These are phyloP conservation scores for Thermochaetoides dissita DNA, from an alignment of 2,329 filamentous ascomycete genomes.

Conservation along the genomic window DNA sequence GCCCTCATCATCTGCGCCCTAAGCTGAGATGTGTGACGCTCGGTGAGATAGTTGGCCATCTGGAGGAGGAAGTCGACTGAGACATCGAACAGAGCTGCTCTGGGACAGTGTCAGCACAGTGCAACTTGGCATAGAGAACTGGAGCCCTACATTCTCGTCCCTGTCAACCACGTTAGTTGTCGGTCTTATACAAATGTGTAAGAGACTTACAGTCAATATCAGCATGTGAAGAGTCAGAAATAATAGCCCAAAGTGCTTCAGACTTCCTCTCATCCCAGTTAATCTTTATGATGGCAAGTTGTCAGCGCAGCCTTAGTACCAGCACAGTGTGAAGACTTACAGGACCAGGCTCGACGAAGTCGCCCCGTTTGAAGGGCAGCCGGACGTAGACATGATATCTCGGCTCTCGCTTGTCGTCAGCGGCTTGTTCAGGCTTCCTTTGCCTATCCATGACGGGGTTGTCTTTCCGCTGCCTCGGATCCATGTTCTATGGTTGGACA, in stretches of 20 bases:
- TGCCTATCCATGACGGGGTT: slow-evolving; percentile 4
- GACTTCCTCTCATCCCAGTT: slow-evolving; percentile 84
- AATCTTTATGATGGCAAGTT: slow-evolving; percentile 37
- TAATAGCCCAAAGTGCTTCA: slow-evolving; percentile 74
- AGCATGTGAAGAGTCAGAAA: slow-evolving; percentile 67
- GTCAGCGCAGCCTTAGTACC: slow-evolving; percentile 13
- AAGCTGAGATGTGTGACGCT: slow-evolving; percentile 79
- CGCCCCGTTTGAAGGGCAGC: slow-evolving; percentile 73
- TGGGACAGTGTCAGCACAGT: slow-evolving; percentile 21
- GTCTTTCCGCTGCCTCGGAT: neutral
- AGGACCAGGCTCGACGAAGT: slow-evolving; percentile 80
- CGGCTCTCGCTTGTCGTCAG: slow-evolving; percentile 25
- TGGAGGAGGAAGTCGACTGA: slow-evolving; percentile 79
- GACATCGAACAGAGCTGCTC: slow-evolving; percentile 67
- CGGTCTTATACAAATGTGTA: slow-evolving; percentile 2
- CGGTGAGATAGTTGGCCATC: slow-evolving; percentile 87
- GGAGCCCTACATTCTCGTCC: slow-evolving; percentile 56
- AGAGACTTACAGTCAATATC: slow-evolving; percentile 68
- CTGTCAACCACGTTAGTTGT: slow-evolving; percentile 26
- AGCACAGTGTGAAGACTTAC: slow-evolving; percentile 33
- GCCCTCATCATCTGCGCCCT: slow-evolving; percentile 71
- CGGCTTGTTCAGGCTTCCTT: slow-evolving; percentile 2
- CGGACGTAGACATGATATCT: slow-evolving; percentile 69
- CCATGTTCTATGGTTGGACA: slow-evolving; percentile 2
- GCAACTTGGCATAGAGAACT: neutral